Evolutionary conservation across 768 basidiomycete species (phyloP), one percentile per base, ranked within the genome.

Genomic region (Rhodosporidiobolus odoratus): DNA sequence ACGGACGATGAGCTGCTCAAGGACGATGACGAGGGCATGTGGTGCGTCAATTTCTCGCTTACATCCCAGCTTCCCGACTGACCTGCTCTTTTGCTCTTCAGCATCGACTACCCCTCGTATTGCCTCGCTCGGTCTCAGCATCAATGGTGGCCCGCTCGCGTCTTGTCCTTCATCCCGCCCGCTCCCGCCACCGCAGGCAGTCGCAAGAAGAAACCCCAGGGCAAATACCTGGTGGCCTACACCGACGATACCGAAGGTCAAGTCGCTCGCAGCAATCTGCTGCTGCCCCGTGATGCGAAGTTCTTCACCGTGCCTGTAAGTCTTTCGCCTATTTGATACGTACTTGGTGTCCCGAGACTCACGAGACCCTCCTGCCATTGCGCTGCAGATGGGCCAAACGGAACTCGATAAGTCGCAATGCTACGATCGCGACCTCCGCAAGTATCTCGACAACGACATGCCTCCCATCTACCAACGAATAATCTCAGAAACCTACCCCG

Each of bases 91-190:
- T 9, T 37, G 6, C 34, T 16, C 12, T 21, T 19, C 45, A 67
- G 47, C 35, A 6, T 50, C 38, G 30, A 37, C 10, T 65, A 61
- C 47, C 64, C 69, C 25, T 58, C 54, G 43, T 21, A 40, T 40
- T 66, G 69, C 45, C 34, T 71, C 41, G 69, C 54, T 0, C 10
- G 32, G 1, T 8, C 38, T 3, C 1, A 25, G 30, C 15, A 30
- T 8, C 37, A n/a, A 1, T 71, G 69, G 69, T 71, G 69, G 69
- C 21, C 69, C 7, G 64, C 64, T 7, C 35, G 27, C 5, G 53
- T 45, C 17, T 37, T 41, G 12, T 43, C 53, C 12, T 61, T 60
- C 58, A 43, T 34, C 17, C 43, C 56, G 23, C 62, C 41, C 9
- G n/a, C n/a, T 5, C 27, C 52, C 6, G 27, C 12, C 5, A 10